A percentile compares a stretch with the other conserved stretches of the same genome.
These are phyloP conservation scores for Chlorella variabilis DNA, from an alignment of 163 green algal species.

Conservation along the genomic window DNA sequence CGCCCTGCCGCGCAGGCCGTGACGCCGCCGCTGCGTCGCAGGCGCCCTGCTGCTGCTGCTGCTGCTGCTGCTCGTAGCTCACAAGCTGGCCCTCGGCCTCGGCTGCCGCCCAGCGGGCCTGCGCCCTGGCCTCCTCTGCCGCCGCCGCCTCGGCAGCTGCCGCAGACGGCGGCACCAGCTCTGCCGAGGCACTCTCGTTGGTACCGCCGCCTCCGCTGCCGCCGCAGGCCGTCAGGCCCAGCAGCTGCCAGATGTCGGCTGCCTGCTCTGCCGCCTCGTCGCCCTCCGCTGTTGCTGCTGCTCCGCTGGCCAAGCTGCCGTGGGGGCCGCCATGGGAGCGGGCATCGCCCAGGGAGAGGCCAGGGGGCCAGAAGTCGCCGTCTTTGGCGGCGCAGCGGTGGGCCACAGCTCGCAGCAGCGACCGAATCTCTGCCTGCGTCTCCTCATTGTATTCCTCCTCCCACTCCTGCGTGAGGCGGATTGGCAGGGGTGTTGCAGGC, in stretches of 20 bases:
- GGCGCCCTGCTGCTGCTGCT: background rate
- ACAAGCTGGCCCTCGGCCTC: background rate
- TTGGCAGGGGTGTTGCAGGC: background rate
- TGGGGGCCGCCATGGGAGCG: background rate
- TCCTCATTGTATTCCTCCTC: conserved; percentile 28
- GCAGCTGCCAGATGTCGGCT: conserved; percentile 7
- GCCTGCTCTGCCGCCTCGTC: background rate
- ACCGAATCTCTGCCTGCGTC: background rate
- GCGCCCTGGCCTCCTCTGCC: too few species aligned
- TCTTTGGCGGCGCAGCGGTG: conserved; percentile 1
- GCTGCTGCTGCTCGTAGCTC: background rate
- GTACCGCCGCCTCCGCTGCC: too few species aligned
- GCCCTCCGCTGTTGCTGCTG: background rate
- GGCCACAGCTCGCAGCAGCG: conserved; percentile 5
- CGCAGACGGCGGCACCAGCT: background rate
- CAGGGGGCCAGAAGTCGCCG: conserved; percentile 31
- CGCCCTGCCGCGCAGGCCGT: background rate
- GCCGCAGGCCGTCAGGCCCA: background rate
- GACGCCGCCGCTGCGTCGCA: background rate
- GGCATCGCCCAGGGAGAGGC: too few species aligned
- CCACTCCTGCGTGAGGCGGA: conserved; percentile 27
- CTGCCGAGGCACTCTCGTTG: too few species aligned
- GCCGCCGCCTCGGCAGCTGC: background rate
- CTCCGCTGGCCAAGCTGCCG: background rate
- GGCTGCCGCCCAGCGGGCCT: too few species aligned